Base-by-base conservation (phyloP, 2,329 filamentous ascomycete species). In the Fusarium sp. region DNA sequence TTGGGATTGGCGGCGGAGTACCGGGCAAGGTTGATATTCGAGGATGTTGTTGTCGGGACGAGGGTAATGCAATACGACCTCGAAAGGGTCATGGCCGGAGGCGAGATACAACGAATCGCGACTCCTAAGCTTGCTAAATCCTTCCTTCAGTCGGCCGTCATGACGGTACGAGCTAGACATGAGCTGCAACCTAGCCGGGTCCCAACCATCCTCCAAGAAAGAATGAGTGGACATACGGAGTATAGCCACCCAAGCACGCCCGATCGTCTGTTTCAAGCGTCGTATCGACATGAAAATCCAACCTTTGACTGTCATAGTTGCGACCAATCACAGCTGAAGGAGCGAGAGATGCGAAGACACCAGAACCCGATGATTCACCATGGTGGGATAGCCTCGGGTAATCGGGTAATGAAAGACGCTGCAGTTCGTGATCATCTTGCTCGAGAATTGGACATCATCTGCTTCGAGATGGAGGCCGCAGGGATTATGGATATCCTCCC, bases 341-440 rank as follows among this genome's bases (percentile, higher is more conserved):
- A 10, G 1, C 39, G 34, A 17, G 38, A 26, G 1, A 6, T 2
- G 3, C 50, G 54, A 5, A 2, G 0, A 26, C 17, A 0, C 0
- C 13, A 1, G 4, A 40, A 4, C 53, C 46, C 0, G 7, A n/a
- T 63, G 0, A 50, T 67, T 0, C 54, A 69, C 26, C 19, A 59
- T 11, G 65, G 57, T 1, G 53, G n/a, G 0, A 43, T 78, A 19
- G 77, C 75, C 0, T 81, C 78, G 0, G 79, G 75, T 0, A 78
- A 81, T 43, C 65, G 73, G 2, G 75, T 82, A 1, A 78, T 84
- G 42, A 81, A 79, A 26, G 67, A 79, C n/a, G 76, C 71, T 1
- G 2, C 7, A 0, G 62, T 67, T 1, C 69, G 81, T 8, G 80
- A 83, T 33, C 8, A 49, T 0, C 50, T 80, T 6, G 70, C 74